A percentile compares a stretch with the other conserved stretches of the same genome.
Evolutionary conservation across 2,329 filamentous ascomycete genomes (phyloP).

Genomic region (Pseudogymnoascus sp.): DNA sequence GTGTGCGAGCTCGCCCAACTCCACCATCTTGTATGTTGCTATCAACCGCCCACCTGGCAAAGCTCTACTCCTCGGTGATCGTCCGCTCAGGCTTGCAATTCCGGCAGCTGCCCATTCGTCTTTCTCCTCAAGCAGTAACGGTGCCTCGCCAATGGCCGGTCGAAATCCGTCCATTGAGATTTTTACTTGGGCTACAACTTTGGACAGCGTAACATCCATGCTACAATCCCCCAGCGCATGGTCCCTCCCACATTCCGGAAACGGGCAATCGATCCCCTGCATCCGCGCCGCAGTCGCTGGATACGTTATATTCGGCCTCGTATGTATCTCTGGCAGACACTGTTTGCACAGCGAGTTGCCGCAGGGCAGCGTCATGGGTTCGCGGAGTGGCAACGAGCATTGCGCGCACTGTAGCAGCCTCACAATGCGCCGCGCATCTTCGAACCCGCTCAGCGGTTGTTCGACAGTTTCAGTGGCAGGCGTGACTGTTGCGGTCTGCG

Average conservation of each 20-base stretch:
- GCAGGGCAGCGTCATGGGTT: constrained; percentile 72
- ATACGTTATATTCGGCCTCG: constrained; percentile 66
- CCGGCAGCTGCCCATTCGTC: constrained; percentile 36
- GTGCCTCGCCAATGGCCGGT: constrained; percentile 25
- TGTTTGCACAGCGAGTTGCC: constrained; percentile 67
- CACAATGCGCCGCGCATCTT: constrained; percentile 38
- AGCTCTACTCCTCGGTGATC: constrained; percentile 28
- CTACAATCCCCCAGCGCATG: constrained; percentile 72
- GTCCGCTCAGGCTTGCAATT: constrained; percentile 33
- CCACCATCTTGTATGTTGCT: constrained; percentile 58
- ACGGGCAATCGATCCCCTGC: constrained; percentile 67
- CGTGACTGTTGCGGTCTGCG: not conserved
- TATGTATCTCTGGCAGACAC: constrained; percentile 62
- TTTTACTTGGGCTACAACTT: constrained; percentile 50
- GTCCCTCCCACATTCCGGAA: constrained; percentile 55
- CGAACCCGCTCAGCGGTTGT: not conserved
- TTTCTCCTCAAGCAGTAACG: constrained; percentile 32
- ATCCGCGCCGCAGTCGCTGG: constrained; percentile 59
- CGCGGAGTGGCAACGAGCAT: constrained; percentile 60
- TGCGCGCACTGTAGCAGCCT: constrained; percentile 68
- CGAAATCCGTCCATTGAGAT: constrained; percentile 26
- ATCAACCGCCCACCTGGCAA: constrained; percentile 51
- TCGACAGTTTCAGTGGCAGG: not conserved
- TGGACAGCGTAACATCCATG: constrained; percentile 67
- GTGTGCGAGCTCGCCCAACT: constrained; percentile 50